Conservation (phyloP, 805 yeast species). For the Ogataea haglerorum region DNA sequence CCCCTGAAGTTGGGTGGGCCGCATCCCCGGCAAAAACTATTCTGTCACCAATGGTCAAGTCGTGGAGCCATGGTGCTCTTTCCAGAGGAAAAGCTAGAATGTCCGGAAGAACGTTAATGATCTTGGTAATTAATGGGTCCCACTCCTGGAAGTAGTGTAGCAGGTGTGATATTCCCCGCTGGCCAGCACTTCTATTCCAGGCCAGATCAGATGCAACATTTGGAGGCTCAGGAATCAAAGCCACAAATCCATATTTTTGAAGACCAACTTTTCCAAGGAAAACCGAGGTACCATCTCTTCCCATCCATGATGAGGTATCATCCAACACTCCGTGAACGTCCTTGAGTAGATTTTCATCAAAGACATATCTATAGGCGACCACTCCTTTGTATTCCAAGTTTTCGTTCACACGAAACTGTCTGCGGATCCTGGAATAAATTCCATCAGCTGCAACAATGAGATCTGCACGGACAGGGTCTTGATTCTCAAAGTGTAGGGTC, state of each 20-base stretch:
- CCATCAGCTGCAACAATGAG: neutral
- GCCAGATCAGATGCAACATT: neutral
- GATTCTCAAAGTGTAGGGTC: neutral
- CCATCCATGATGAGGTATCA: conserved; percentile 1
- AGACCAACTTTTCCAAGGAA: conserved; percentile 1
- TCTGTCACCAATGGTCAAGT: neutral
- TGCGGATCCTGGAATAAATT: neutral
- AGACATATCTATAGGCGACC: neutral
- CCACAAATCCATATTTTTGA: neutral
- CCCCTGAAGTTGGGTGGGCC: neutral
- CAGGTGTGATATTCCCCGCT: neutral
- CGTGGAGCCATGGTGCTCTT: conserved; percentile 2
- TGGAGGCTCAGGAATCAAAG: neutral
- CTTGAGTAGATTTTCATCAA: neutral
- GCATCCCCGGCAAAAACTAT: neutral
- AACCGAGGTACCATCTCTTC: conserved; percentile 1
- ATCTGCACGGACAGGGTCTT: neutral
- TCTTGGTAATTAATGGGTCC: neutral
- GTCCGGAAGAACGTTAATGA: neutral
- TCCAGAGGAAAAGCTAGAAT: conserved; percentile 1
- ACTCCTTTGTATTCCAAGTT: neutral
- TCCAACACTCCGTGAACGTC: neutral
- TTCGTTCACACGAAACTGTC: neutral
- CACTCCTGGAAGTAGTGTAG: neutral
- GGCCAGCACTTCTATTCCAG: neutral